Base-by-base conservation (phyloP, 805 yeast species). In the Nakazawaea wickerhamii region DNA sequence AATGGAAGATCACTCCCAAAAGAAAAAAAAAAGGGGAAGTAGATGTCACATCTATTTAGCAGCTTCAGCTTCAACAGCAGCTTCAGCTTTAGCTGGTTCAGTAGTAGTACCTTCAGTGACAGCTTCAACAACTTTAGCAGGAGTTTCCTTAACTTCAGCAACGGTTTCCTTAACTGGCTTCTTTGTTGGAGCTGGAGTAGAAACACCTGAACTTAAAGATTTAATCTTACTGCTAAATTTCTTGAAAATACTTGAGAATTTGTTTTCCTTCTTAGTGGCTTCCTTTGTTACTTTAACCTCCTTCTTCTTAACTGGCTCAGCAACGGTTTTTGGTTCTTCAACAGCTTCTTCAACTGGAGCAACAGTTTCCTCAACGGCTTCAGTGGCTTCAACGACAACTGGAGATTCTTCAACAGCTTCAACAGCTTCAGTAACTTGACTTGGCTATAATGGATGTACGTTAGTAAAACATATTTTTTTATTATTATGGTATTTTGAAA, bases 171-270 rank as follows among this genome's bases (percentile, higher is more conserved):
- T 38, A 41, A 33, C 48, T 32, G 45, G 43, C 43, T 44, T 42
- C 45, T 49, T 33, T 23, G 34, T 44, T 44, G 43, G 25, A 42
- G 33, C 38, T 42, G 48, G 34, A 36, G 46, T 45, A 48, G 49
- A 38, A 45, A 45, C 45, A 40, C 49, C 23, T 13, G 45, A 36
- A 13, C 21, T 11, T 4, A 23, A 30, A 31, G 48, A 44, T 39
- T 49, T 52, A 33, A 48, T n/a, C 14, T 45, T 38, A 40, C 44
- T 43, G 35, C 34, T 23, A 21, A 36, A 45, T 34, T 39, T 45
- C 33, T 34, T 39, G 11, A 39, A 22, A 8, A 13, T 5, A 4
- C 14, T 11, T 7, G 8, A 14, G 5, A 28, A 15, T 15, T 39
- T 39, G 15, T 27, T 10, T n/a, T 38, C 42, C 22, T 32, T 39